Percentiles rank a stretch among this genome's conserved stretches.
Evolutionary conservation across 1,284 basidiomycete species (phyloP).

Genomic region (Golubevia pallescens): DNA sequence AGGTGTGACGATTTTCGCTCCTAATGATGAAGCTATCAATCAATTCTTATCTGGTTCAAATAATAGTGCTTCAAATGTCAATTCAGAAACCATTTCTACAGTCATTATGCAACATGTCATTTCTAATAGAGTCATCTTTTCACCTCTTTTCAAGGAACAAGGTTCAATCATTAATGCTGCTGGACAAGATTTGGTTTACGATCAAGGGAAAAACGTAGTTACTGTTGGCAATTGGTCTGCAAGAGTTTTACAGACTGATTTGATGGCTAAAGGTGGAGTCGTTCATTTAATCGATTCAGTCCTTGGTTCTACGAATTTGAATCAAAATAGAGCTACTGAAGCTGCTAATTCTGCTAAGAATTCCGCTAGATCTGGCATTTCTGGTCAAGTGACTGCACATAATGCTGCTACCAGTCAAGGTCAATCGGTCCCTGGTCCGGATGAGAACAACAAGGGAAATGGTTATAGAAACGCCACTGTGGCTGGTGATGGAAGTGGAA

Average conservation of each 20-base stretch:
- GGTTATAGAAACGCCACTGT: neutral
- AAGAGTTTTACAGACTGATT: constrained; percentile 36
- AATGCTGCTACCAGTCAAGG: constrained; percentile 37
- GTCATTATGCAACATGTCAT: constrained; percentile 36
- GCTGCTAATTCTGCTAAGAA: constrained; percentile 28
- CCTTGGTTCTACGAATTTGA: constrained; percentile 24
- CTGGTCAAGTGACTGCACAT: constrained; percentile 25
- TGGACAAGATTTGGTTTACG: constrained; percentile 37
- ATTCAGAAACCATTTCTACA: constrained; percentile 19
- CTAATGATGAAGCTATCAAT: constrained; percentile 26
- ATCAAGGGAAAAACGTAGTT: constrained; percentile 27
- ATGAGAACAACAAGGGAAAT: constrained; percentile 2
- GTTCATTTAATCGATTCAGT: constrained; percentile 42
- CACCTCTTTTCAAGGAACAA: constrained; percentile 32
- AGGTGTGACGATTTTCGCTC: constrained; percentile 42
- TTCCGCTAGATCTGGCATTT: constrained; percentile 14
- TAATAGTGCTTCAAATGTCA: constrained; percentile 13
- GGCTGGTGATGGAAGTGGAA: too few species aligned
- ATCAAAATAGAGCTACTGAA: constrained; percentile 29
- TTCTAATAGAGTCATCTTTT: constrained; percentile 33
- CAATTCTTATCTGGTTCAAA: constrained; percentile 9
- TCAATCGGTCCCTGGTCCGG: constrained; percentile 23
- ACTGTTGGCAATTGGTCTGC: constrained; percentile 33
- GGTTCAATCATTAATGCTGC: constrained; percentile 31
- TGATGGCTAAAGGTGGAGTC: constrained; percentile 35